These are phyloP conservation scores for Cunninghamia lanceolata DNA, from an alignment of 75 land plant genomes.

Conservation along the genomic window DNA sequence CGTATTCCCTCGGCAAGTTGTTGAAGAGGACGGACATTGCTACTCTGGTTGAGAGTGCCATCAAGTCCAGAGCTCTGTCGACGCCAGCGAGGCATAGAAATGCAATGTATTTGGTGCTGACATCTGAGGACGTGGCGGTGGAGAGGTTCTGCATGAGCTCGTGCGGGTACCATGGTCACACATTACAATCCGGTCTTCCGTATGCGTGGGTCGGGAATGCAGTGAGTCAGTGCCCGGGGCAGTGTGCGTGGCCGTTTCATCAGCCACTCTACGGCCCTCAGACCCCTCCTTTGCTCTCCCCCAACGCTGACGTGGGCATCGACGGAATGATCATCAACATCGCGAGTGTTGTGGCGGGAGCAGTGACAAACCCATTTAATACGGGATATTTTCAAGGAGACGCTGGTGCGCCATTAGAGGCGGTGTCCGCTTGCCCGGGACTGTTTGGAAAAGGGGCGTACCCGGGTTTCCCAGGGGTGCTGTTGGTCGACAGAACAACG, in stretches of 20 bases:
- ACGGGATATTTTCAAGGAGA: slow-evolving; percentile 21
- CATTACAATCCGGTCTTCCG: no score
- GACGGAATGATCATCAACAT: neutral
- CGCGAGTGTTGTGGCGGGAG: neutral
- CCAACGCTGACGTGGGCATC: neutral
- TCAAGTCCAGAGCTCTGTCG: slow-evolving; percentile 2
- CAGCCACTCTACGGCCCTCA: neutral
- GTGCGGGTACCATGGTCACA: no score
- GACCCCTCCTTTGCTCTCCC: neutral
- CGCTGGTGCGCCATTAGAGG: slow-evolving; percentile 31
- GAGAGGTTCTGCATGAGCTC: slow-evolving; percentile 17
- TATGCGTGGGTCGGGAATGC: neutral
- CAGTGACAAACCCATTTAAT: neutral
- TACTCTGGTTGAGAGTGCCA: neutral
- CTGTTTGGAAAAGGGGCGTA: slow-evolving; percentile 32
- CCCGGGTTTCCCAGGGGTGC: slow-evolving; percentile 30
- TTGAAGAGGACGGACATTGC: neutral
- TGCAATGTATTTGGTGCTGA: slow-evolving; percentile 20
- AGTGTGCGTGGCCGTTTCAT: neutral
- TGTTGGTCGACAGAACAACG: slow-evolving; percentile 16
- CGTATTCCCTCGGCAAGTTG: neutral
- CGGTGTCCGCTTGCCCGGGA: slow-evolving; percentile 40
- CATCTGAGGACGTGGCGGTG: slow-evolving; percentile 21
- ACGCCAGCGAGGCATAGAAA: slow-evolving; percentile 4
- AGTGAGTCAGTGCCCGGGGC: neutral